Evolutionary conservation across 495 filamentous ascomycete species (phyloP).

Genomic region (Lasiosphaeria ovina): DNA sequence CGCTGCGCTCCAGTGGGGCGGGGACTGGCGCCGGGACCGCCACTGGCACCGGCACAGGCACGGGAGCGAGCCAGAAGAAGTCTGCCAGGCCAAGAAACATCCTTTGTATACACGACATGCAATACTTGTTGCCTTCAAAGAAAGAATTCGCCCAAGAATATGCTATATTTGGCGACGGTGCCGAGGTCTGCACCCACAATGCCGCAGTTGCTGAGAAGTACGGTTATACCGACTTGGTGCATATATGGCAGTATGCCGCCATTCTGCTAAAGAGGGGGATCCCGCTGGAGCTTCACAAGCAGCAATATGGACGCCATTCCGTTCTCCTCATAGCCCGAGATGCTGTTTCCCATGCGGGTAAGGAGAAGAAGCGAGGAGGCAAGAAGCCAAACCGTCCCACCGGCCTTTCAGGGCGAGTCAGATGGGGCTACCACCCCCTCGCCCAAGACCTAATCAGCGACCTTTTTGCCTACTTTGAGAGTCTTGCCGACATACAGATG

Average conservation of each 20-base stretch:
- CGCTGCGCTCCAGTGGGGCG: conserved; percentile 48
- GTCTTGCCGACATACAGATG: conserved; percentile 83
- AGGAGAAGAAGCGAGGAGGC: conserved; percentile 28
- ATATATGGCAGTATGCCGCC: conserved; percentile 79
- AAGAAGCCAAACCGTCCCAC: conserved; percentile 17
- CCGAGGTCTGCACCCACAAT: conserved; percentile 79
- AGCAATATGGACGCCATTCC: conserved; percentile 46
- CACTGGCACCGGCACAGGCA: conserved; percentile 53
- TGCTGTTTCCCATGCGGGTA: conserved; percentile 49
- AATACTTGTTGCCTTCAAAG: conserved; percentile 70
- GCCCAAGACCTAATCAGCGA: conserved; percentile 70
- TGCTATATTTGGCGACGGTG: conserved; percentile 75
- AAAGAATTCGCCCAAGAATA: conserved; percentile 73
- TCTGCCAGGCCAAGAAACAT: conserved; percentile 49
- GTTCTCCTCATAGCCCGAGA: conserved; percentile 62
- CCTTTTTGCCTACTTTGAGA: conserved; percentile 75
- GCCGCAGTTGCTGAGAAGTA: conserved; percentile 70
- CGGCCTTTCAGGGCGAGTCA: conserved; percentile 59
- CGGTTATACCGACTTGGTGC: conserved; percentile 70
- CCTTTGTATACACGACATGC: conserved; percentile 69
- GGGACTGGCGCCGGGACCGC: conserved; percentile 47
- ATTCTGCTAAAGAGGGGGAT: conserved; percentile 74
- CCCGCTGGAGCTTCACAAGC: conserved; percentile 59
- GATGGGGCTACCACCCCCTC: conserved; percentile 84
- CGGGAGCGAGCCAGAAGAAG: conserved; percentile 44